Conservation (phyloP, 2,329 filamentous ascomycete species). For the Fusarium sterilihyphosum region DNA sequence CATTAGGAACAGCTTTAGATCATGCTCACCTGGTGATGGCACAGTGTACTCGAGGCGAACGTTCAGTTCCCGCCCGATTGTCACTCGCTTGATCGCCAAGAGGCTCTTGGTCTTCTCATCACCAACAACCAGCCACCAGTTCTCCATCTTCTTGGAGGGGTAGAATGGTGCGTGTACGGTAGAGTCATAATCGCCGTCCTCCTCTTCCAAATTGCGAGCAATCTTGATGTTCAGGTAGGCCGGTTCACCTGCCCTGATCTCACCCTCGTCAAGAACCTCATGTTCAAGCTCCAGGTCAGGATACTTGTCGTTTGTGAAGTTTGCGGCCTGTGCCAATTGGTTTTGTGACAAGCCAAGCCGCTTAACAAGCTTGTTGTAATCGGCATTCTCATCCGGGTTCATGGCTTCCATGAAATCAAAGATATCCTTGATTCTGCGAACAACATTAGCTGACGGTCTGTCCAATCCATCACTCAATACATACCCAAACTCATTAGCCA, state of each 20-base stretch:
- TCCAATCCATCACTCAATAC: slow-evolving; percentile 38
- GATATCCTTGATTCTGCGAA: slow-evolving; percentile 82
- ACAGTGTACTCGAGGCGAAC: slow-evolving; percentile 89
- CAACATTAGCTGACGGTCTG: slow-evolving; percentile 44
- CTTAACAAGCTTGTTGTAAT: slow-evolving; percentile 81
- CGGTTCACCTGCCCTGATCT: slow-evolving; percentile 81
- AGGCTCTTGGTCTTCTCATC: slow-evolving; percentile 90
- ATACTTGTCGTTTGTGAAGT: slow-evolving; percentile 96
- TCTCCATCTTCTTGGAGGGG: slow-evolving; percentile 90
- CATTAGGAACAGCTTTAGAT: slow-evolving; percentile 93
- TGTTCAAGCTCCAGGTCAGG: slow-evolving; percentile 94
- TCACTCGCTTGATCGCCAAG: slow-evolving; percentile 93
- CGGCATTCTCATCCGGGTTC: slow-evolving; percentile 91
- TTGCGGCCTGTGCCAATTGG: slow-evolving; percentile 88
- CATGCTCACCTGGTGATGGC: slow-evolving; percentile 82
- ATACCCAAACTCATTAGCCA: slow-evolving; percentile 80
- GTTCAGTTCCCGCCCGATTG: slow-evolving; percentile 80
- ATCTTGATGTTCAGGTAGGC: slow-evolving; percentile 86
- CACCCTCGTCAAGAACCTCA: slow-evolving; percentile 82
- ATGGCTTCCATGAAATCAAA: slow-evolving; percentile 99
- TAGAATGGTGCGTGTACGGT: slow-evolving; percentile 97
- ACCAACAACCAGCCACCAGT: slow-evolving; percentile 97
- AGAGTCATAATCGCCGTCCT: slow-evolving; percentile 73
- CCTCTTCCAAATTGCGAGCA: slow-evolving; percentile 78
- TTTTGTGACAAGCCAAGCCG: slow-evolving; percentile 80